Evolutionary conservation across 345 rosid species (phyloP).

Genomic region (Arabidopsis suecica): DNA sequence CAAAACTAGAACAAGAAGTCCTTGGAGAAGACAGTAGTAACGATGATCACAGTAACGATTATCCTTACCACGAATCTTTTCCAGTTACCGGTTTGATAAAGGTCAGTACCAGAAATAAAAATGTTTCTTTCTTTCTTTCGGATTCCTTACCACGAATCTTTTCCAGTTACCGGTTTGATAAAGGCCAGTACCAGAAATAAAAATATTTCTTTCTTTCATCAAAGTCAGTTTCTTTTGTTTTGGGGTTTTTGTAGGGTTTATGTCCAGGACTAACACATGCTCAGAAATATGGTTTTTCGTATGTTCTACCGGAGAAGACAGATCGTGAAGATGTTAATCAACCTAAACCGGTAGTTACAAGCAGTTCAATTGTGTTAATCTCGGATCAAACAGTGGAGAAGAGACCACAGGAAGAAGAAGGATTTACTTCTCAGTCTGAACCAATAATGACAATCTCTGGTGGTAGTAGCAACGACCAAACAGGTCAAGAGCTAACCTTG

Average conservation of each 20-base stretch:
- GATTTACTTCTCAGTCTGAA: slow-evolving; percentile 35
- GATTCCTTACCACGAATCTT: slow-evolving; percentile 49
- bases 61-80: slow-evolving; percentile 55
- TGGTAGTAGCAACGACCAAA: slow-evolving; percentile 35
- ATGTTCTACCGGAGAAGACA: slow-evolving; percentile 48
- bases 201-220: neutral
- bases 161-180: slow-evolving; percentile 65
- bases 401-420: slow-evolving; percentile 16
- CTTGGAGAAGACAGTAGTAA: slow-evolving; percentile 48
- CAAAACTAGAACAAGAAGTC: slow-evolving; percentile 42
- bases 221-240: neutral
- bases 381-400: slow-evolving; percentile 43
- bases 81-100: slow-evolving; percentile 71
- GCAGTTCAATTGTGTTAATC: slow-evolving; percentile 46
- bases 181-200: slow-evolving; percentile 57
- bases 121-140: neutral
- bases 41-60: slow-evolving; percentile 42
- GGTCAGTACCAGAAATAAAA: slow-evolving; percentile 51
- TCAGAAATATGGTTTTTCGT: slow-evolving; percentile 78
- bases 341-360: slow-evolving; percentile 40
- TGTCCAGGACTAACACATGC: slow-evolving; percentile 87
- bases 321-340: slow-evolving; percentile 40
- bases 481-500: slow-evolving; percentile 36
- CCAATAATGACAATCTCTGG: slow-evolving; percentile 38
- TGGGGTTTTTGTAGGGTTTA: slow-evolving; percentile 60